Base-by-base conservation (phyloP, 1,284 basidiomycete genomes). In the Ceratorhiza oryzae-sativae region DNA sequence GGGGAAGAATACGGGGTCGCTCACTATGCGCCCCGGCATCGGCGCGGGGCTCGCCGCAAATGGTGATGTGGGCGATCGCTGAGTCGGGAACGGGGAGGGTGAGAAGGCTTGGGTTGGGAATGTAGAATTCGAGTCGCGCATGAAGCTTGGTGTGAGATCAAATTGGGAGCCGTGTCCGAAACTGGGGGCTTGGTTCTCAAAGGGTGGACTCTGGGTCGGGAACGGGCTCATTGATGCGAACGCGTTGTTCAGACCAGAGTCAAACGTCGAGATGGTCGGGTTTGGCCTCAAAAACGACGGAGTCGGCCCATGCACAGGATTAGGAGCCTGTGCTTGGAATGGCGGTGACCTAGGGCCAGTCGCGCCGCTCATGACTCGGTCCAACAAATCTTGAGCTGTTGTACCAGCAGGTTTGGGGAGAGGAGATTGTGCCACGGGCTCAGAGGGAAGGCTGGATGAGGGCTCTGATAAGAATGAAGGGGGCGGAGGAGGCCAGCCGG, bases 331-430 rank as follows among this genome's bases (percentile, higher is more conserved):
- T 23, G 55, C 67, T 0, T 23, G 45, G 23, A 71, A 71, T 15
- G 67, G 25, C 13, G 67, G 67, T n/a, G 60, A 20, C 23, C 25
- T 27, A 23, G 63, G 53, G 30, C 63, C 63, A 1, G 49, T 49
- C 15, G 61, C 45, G 6, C 73, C 73, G 42, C 81, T 81, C 78
- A 87, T 81, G 12, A 89, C 84, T 75, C 84, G 84, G 68, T 87
- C 85, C 48, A 90, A 77, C 0, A 90, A 81, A 75, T 90, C 88
- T 76, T 87, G 83, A 0, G 88, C 89, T 5, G 88, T 90, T 1
- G 83, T 87, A 1, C 79, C 77, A 10, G 78, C 77, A 6, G 80
- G 73, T 51, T 53, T 68, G 45, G 67, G 71, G 30, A 61, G 48
- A 30, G 25, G 23, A 55, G 55, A 53, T 72, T 72, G 46, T 36